phyloP scores from a whole-genome alignment of 768 basidiomycete genomes.

The Kwoniella sp. region DNA sequence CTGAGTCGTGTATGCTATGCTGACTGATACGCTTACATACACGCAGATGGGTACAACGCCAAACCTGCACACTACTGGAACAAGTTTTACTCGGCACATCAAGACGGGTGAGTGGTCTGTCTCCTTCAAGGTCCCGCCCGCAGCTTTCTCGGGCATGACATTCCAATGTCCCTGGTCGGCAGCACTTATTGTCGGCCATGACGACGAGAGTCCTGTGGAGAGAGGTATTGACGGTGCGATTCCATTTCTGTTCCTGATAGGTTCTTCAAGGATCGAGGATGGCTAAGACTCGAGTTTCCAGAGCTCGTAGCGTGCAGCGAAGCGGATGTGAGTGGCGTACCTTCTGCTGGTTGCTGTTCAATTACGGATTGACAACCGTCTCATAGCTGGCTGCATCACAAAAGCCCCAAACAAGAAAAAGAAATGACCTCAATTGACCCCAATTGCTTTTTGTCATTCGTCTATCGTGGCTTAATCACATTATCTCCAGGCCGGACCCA shows the following conservation, averaged over 20 bases:
- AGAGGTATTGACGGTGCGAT: not conserved
- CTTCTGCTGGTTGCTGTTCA: not conserved
- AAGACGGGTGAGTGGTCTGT: slow-evolving; percentile 41
- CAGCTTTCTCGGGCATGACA: too few species aligned
- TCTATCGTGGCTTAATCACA: too few species aligned
- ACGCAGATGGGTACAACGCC: slow-evolving; percentile 53
- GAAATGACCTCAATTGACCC: too few species aligned
- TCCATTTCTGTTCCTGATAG: slow-evolving; percentile 58
- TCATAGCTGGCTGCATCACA: too few species aligned
- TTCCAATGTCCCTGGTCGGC: too few species aligned
- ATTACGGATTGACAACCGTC: not conserved
- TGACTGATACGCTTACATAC: too few species aligned
- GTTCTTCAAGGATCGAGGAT: slow-evolving; percentile 94
- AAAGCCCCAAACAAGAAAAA: too few species aligned
- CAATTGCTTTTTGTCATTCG: too few species aligned
- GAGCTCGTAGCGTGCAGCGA: slow-evolving; percentile 75
- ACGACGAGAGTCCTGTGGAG: too few species aligned
- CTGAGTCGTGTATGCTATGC: too few species aligned
- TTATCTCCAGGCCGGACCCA: slow-evolving; percentile 69
- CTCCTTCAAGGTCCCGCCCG: too few species aligned
- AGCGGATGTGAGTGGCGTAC: slow-evolving; percentile 63
- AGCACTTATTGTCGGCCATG: too few species aligned
- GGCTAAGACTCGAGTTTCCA: slow-evolving; percentile 94
- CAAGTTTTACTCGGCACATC: slow-evolving; percentile 83
- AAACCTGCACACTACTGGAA: slow-evolving; percentile 67